These are phyloP conservation scores for Hylodesmum podocarpum DNA, from an alignment of 306 rosid species.

Conservation along the genomic window DNA sequence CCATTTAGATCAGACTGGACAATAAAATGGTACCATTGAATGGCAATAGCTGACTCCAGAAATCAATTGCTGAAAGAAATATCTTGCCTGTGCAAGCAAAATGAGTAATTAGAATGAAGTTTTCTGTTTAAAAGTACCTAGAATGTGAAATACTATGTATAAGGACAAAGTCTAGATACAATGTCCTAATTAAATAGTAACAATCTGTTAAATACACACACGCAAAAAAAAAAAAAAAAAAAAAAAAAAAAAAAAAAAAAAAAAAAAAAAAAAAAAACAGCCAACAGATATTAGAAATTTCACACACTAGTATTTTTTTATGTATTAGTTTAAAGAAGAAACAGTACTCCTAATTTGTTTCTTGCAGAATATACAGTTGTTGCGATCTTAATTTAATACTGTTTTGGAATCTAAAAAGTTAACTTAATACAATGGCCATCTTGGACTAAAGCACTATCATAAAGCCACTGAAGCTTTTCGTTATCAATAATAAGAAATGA, in stretches of 20 bases:
- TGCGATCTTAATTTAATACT: background rate
- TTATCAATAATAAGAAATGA: background rate
- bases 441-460: constrained; percentile 36
- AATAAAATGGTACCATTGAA: constrained; percentile 63
- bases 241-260: background rate
- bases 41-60: constrained; percentile 98
- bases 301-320: background rate
- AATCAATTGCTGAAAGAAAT: constrained; percentile 88
- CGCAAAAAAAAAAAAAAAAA: background rate
- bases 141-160: background rate
- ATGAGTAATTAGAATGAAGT: background rate
- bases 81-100: constrained; percentile 66
- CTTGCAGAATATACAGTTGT: constrained; percentile 15
- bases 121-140: background rate
- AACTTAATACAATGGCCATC: constrained; percentile 32
- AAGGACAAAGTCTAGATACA: background rate
- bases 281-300: constrained; percentile 12
- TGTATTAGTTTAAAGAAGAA: background rate
- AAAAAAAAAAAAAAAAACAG: background rate
- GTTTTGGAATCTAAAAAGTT: constrained; percentile 25
- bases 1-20: background rate
- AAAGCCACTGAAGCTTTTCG: constrained; percentile 13
- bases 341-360: background rate
- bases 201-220: background rate
- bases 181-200: constrained; percentile 1